Evolutionary conservation across 345 rosid genomes (phyloP), one percentile per base, ranked within the genome.

Genomic region (Turritis glabra): DNA sequence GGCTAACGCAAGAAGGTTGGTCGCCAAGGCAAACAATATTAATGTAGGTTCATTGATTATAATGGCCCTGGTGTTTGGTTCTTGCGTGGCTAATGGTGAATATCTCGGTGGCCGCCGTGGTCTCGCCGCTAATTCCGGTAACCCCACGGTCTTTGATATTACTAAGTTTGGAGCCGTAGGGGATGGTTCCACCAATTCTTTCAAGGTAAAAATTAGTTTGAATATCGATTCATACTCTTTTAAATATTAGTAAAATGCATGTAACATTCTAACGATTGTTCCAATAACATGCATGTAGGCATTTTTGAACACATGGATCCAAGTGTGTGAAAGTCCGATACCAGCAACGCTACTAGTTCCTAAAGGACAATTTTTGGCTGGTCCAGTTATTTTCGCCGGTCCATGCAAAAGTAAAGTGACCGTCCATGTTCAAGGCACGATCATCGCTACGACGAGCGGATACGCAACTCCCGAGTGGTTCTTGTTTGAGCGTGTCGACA

Each of bases 291-390:
- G 23, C n/a, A 18, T 54, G 82, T 80, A 90, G 89, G 81, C 89
- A 19, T 82, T 90, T 64, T 74, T 75, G 44, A 38, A 82, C 25
- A 47, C 91, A 15, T 88, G 96, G 96, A 65, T 52, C 30, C 82
- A 83, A 29, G 89, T 85, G 15, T 88, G 93, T 77, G 47, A 33
- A 0, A 75, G 71, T 38, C 37, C 75, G 17, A 72, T 53, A 18
- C 77, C 88, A 13, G 87, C 93, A 19, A 85, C 83, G 57, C 33
- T 87, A 50, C 30, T 83, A 1, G 53, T 90, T 19, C 93, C 91
- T 10, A 22, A 56, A 2, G 90, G 91, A 4, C 30, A 74, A 1
- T 90, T 79, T 37, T 17, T 85, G 50, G 40, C 80, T 5, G 78
- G 87, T 7, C 86, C 86, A 1, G 79, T 83, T 2, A 70, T 84